These are phyloP conservation scores for Podaxis mareebaensis DNA, from an alignment of 768 basidiomycete species.

Conservation along the genomic window DNA sequence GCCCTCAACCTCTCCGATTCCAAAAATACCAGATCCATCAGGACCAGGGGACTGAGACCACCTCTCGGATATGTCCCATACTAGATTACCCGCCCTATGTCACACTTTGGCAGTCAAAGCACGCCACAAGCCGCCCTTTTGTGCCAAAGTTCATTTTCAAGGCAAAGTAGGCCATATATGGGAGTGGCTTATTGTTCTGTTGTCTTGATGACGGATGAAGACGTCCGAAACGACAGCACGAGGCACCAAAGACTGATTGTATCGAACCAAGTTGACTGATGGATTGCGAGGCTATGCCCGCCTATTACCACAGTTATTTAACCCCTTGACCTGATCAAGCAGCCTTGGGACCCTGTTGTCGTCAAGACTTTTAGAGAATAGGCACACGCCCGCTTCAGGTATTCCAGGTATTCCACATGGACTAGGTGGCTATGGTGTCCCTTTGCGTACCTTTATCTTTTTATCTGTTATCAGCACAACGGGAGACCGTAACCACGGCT, in stretches of 20 bases:
- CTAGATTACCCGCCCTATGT: constrained; percentile 5
- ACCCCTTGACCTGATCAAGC: constrained; percentile 2
- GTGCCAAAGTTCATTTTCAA: neutral
- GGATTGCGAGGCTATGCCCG: constrained; percentile 8
- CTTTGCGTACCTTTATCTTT: neutral
- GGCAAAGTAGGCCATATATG: constrained; percentile 1
- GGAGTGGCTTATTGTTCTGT: constrained; percentile 12
- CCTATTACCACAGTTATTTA: constrained; percentile 6
- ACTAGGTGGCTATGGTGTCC: neutral
- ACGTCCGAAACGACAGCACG: constrained; percentile 12
- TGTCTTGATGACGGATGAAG: constrained; percentile 13
- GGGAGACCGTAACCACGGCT: neutral
- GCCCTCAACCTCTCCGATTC: constrained; percentile 5
- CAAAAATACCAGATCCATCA: constrained; percentile 17
- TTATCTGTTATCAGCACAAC: constrained; percentile 3
- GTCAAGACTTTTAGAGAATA: neutral
- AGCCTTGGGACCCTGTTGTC: neutral
- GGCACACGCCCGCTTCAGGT: neutral
- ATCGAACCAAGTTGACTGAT: constrained; percentile 16
- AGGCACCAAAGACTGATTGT: constrained; percentile 13
- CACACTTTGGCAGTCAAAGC: constrained; percentile 14
- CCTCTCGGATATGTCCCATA: neutral
- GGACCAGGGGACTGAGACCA: constrained; percentile 10
- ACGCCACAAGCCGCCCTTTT: neutral
- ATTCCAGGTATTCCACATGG: neutral